phyloP scores from a whole-genome alignment of 2,329 filamentous ascomycete species.

The Aspergillus awamori region DNA sequence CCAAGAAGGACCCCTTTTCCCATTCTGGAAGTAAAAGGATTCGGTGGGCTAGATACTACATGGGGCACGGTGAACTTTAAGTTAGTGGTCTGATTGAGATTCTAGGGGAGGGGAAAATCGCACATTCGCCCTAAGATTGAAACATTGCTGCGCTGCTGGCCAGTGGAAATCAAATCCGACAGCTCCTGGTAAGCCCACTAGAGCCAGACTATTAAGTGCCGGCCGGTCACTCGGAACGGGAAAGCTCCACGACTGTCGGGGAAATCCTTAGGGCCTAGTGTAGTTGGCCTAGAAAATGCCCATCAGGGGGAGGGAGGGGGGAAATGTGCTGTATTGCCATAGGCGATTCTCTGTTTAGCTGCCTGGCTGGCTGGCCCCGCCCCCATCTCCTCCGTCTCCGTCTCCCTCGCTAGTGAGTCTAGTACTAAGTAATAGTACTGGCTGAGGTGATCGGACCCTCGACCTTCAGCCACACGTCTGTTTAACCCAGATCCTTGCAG shows the following conservation, averaged over 20 bases:
- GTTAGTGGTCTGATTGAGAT: not conserved
- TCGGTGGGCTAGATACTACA: not conserved
- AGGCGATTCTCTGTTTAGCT: not conserved
- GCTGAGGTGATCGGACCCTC: slow-evolving; percentile 6
- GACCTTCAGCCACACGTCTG: slow-evolving; percentile 2
- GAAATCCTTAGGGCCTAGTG: not conserved
- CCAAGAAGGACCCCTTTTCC: not conserved
- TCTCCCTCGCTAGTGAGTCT: not conserved
- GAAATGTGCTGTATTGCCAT: not conserved
- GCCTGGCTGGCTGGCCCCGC: not conserved
- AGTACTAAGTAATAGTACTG: not conserved
- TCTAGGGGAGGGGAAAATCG: not conserved
- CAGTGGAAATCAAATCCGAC: slow-evolving; percentile 6
- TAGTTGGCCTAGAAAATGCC: too few relatives aligned
- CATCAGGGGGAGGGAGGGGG: too few relatives aligned
- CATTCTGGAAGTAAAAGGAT: not conserved
- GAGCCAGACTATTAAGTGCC: not conserved
- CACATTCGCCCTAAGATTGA: not conserved
- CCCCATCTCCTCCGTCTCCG: not conserved
- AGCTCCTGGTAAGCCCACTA: not conserved
- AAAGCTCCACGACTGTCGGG: not conserved
- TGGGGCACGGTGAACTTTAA: not conserved
- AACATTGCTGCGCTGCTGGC: not conserved
- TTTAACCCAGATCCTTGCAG: not conserved
- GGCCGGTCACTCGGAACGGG: not conserved